Evolutionary conservation across 495 filamentous ascomycete species (phyloP).

Genomic region (Stereocaulon alpinum): DNA sequence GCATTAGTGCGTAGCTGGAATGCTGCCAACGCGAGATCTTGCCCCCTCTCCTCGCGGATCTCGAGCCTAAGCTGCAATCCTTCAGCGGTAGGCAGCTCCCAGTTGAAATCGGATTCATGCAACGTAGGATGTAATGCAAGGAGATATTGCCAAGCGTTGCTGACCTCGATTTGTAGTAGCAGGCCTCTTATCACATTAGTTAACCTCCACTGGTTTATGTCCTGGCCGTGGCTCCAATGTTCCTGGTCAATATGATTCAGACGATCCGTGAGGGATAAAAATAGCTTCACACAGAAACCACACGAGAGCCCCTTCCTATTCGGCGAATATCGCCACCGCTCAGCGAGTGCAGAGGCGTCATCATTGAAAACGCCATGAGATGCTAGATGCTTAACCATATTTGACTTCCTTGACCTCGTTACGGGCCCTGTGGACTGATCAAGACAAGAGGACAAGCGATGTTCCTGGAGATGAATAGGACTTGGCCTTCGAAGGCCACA

Average conservation of each 20-base stretch:
- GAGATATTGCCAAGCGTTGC: neutral
- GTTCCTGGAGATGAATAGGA: neutral
- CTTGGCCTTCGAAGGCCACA: neutral
- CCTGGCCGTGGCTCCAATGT: neutral
- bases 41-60: neutral
- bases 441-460: neutral
- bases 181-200: neutral
- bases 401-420: neutral
- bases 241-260: conserved; percentile 5
- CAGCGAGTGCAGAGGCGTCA: neutral
- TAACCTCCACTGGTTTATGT: neutral
- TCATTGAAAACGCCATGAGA: neutral
- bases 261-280: neutral
- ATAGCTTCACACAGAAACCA: conserved; percentile 4
- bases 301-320: neutral
- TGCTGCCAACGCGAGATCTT: conserved; percentile 1
- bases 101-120: neutral
- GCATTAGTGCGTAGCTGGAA: neutral
- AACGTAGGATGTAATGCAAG: neutral
- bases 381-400: conserved; percentile 1
- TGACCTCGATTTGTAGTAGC: conserved; percentile 2
- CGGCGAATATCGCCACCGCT: neutral
- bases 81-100: neutral
- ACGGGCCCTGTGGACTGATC: neutral
- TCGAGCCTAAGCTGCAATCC: neutral